Percentiles rank a stretch among this genome's conserved stretches.
phyloP scores from a whole-genome alignment of 805 yeast species.

The Candida endomychidarum region DNA sequence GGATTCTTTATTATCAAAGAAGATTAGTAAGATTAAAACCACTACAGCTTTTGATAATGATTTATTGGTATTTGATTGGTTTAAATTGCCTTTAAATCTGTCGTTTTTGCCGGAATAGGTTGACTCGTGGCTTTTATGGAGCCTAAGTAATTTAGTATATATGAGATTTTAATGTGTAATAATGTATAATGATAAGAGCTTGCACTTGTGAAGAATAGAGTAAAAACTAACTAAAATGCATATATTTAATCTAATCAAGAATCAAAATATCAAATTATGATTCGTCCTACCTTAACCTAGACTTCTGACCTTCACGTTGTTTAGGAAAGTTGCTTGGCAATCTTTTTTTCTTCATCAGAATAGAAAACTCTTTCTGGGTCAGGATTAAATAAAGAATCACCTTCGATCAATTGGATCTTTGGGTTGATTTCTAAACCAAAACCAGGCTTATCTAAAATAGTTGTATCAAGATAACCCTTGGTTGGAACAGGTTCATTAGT shows the following conservation, averaged over 20 bases:
- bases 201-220: too few relatives aligned
- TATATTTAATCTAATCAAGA: too few relatives aligned
- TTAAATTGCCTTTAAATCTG: conserved; percentile 15
- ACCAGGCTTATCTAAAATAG: conserved; percentile 47
- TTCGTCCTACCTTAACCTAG: too few relatives aligned
- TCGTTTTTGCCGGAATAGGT: conserved; percentile 3
- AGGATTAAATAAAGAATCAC: conserved; percentile 39
- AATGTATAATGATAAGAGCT: too few relatives aligned
- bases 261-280: too few relatives aligned
- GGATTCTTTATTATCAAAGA: conserved; percentile 17
- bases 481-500: conserved; percentile 48
- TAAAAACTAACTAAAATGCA: too few relatives aligned
- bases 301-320: too few relatives aligned
- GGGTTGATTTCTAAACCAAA: conserved; percentile 51
- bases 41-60: conserved; percentile 13
- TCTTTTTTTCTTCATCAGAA: conserved; percentile 14
- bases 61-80: conserved; percentile 19
- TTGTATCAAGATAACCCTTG: conserved; percentile 41
- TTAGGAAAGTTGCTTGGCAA: conserved; percentile 4
- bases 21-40: conserved; percentile 15
- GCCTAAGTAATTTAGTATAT: too few relatives aligned
- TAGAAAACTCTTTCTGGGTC: conserved; percentile 38
- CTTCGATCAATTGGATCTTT: conserved; percentile 38
- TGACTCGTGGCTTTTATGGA: too few relatives aligned
- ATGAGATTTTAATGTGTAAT: conserved; percentile 1